Base-by-base conservation (phyloP, 2,329 filamentous ascomycete species). In the Claviceps sp. region DNA sequence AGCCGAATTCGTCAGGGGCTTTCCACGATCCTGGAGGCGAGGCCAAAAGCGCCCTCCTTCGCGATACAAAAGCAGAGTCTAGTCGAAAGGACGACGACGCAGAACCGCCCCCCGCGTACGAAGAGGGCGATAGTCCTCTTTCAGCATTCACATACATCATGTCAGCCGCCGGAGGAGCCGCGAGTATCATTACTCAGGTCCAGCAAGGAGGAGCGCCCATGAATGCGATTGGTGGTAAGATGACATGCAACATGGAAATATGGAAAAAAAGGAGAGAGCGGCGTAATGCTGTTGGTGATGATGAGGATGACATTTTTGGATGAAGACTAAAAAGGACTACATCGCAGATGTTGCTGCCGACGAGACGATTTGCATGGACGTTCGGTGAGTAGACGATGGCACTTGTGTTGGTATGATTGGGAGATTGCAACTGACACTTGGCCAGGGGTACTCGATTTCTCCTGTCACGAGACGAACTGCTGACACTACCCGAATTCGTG, bases 111-210 rank as follows among this genome's bases (percentile, higher is more conserved):
- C 93, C 93, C 54, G 91, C 93, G 53, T 98, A 98, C 69, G 89
- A 87, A 60, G 91, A 97, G 80, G 90, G 91, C 62, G 85, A 83
- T 56, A 96, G 89, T 73, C 93, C 93, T 56, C 82, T 98, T 67
- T 80, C 86, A 55, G 88, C 89, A 53, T 98, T 98, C 65, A 84
- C 86, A 62, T 98, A 94, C 80, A 81, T 95, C 68, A 98, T 98
- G 93, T 90, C 93, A 72, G 87, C 89, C 68, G 90, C 91, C 72
- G 91, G 91, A 77, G 91, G 90, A 73, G 87, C 90, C 62, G 85
- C 90, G 74, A 97, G 93, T 80, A 95, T 98, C 67, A 95, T 98
- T 73, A 98, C 93, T 71, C 93, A 98, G 74, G 93, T 98, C 62
- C 90, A 95, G 67, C 93, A 98, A 71, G 86, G 86, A 59, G 90